Evolutionary conservation across 306 rosid species (phyloP).

Genomic region (Cajanus cajan): DNA sequence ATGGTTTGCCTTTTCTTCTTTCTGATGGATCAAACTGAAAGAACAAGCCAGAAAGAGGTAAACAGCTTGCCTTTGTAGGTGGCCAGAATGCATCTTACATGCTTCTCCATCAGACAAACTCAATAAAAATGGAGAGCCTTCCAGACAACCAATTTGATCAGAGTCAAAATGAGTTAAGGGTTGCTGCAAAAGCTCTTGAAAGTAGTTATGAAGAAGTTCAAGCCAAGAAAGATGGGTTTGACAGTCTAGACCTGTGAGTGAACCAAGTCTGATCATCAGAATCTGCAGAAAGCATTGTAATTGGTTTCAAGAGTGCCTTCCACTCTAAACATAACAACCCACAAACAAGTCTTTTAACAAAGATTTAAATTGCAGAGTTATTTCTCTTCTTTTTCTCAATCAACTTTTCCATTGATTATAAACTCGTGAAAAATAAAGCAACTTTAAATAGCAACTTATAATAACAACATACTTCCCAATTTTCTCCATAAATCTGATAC

Average conservation of each 20-base stretch:
- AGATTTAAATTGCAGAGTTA: not conserved
- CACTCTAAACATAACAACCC: not conserved
- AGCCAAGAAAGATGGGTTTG: conserved; percentile 62
- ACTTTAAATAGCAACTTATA: not conserved
- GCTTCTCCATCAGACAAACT: conserved; percentile 55
- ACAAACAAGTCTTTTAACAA: not conserved
- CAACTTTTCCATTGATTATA: conserved; percentile 6
- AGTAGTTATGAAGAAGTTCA: conserved; percentile 58
- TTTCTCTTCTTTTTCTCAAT: not conserved
- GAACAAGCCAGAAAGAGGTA: conserved; percentile 72
- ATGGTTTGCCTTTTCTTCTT: conserved; percentile 32
- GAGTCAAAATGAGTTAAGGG: conserved; percentile 42
- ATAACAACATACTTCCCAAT: not conserved
- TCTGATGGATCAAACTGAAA: conserved; percentile 48
- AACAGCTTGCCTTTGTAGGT: conserved; percentile 68
- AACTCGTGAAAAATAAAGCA: not conserved
- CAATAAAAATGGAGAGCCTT: conserved; percentile 78
- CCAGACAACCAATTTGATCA: conserved; percentile 57
- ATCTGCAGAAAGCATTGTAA: conserved; percentile 46
- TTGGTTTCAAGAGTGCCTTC: conserved; percentile 17
- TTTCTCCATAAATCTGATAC: too few relatives aligned
- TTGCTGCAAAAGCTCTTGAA: conserved; percentile 52
- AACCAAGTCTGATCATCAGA: conserved; percentile 78
- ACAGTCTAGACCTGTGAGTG: conserved; percentile 42
- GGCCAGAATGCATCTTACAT: conserved; percentile 44